Evolutionary conservation across 306 rosid species (phyloP).

Genomic region (Luffa acutangula): DNA sequence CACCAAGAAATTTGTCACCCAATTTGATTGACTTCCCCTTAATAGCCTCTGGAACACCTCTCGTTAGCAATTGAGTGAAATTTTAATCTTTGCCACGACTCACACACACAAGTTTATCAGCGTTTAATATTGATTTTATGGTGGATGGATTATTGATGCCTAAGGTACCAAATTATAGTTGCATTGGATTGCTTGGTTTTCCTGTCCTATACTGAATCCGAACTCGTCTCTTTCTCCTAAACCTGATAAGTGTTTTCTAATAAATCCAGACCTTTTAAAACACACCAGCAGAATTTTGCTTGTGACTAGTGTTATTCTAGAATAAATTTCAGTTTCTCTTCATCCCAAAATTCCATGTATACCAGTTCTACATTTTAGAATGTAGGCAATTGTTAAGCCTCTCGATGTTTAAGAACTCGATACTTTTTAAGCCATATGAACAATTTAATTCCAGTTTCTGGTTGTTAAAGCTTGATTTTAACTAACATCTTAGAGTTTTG

Average conservation of each 20-base stretch:
- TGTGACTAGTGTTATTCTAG: neutral
- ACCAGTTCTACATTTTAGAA: neutral
- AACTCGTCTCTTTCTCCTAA: neutral
- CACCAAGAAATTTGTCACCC: neutral
- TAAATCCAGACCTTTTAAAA: neutral
- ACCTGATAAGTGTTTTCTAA: neutral
- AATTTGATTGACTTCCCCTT: neutral
- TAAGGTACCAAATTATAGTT: neutral
- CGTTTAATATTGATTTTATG: neutral
- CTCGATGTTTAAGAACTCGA: neutral
- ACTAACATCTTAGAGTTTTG: neutral
- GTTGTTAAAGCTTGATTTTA: neutral
- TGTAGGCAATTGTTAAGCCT: neutral
- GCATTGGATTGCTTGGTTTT: neutral
- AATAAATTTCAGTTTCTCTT: neutral
- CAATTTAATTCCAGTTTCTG: neutral
- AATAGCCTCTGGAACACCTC: neutral
- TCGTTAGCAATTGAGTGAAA: neutral
- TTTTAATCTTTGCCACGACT: neutral
- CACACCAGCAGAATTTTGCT: neutral
- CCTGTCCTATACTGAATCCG: neutral
- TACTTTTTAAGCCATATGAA: neutral
- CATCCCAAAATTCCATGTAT: neutral
- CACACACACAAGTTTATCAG: neutral
- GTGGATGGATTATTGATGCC: neutral